Base-by-base conservation (phyloP, 2,329 filamentous ascomycete species). In the Amauroascus verrucosus region DNA sequence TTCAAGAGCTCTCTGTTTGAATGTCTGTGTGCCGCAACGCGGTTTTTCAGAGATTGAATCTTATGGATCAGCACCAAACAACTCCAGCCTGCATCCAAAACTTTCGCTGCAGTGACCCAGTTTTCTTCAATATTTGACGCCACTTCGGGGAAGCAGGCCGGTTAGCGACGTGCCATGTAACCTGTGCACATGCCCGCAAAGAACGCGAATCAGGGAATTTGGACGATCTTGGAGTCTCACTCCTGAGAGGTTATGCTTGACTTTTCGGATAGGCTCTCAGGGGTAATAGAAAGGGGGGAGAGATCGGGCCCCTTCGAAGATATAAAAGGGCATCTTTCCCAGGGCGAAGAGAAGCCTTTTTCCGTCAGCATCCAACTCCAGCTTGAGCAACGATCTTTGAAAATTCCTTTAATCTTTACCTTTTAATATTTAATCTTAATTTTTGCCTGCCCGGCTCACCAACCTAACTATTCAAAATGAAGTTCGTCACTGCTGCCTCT, bases 401-500 rank as follows among this genome's bases (percentile, higher is more conserved):
- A 46, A 35, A 32, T 51, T 52, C 46, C 43, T 48, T 50, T 49
- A n/a, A n/a, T n/a, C n/a, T 37, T 53, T 50, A 45, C 48, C 43
- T 55, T n/a, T n/a, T 57, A 58, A 57, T 58, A 54, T 37, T 52
- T 48, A 47, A 55, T 51, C 48, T 46, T 52, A 53, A 52, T 54
- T 45, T 49, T 46, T 37, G 28, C 28, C 49, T 37, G 3, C 16
- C 40, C 49, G 40, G 49, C 49, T 37, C n/a, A 48, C 50, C 41
- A 30, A 28, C 20, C 26, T 4, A 46, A 32, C 32, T 47, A 16
- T 9, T 57, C 57, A 60, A 57, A 60, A 60, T 60, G 58, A 60
- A 60, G 58, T 57, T 56, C 54, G 24, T 55, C 71, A 64, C 70
- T 48, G 63, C 67, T 50, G 67, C 69, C 50, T 67, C 68, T 48